Evolutionary conservation across 352 stramenopile genomes (phyloP).

Genomic region (Pythium sp.): DNA sequence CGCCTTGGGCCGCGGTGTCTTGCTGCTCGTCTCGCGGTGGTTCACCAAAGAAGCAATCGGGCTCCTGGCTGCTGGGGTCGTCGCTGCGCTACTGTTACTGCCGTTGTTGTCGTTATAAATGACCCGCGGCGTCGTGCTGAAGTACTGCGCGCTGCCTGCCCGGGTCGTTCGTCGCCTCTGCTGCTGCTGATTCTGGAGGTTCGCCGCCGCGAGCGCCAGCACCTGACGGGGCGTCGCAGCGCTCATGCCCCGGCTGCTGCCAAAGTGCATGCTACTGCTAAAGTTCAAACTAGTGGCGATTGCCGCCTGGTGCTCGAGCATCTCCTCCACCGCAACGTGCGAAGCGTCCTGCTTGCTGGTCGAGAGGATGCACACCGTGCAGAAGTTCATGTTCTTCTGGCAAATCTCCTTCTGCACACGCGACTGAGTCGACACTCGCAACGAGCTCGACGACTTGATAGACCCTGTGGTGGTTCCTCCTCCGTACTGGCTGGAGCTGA

Average conservation of each 20-base stretch:
- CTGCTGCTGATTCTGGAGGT: constrained; percentile 2
- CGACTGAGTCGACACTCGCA: not conserved
- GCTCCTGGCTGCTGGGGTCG: not conserved
- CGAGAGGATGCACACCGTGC: constrained; percentile 39
- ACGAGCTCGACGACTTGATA: constrained; percentile 9
- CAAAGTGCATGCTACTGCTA: not conserved
- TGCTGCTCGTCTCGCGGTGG: constrained; percentile 1
- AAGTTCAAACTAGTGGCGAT: not conserved
- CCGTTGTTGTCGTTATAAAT: not conserved
- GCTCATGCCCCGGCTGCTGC: not conserved
- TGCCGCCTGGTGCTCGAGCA: constrained; percentile 17
- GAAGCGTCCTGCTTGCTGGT: constrained; percentile 38
- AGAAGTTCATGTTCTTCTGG: constrained; percentile 50
- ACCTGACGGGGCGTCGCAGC: constrained; percentile 16
- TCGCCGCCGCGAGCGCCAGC: constrained; percentile 7
- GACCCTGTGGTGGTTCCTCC: not conserved
- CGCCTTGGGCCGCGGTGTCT: constrained; percentile 14
- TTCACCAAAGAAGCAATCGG: not conserved
- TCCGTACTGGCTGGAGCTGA: not conserved
- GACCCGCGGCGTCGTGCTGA: constrained; percentile 11
- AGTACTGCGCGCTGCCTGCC: constrained; percentile 1
- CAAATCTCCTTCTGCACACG: constrained; percentile 26
- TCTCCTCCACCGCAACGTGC: constrained; percentile 42
- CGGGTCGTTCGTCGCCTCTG: constrained; percentile 3
- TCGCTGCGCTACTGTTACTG: not conserved